A percentile compares a stretch with the other conserved stretches of the same genome.
These are phyloP conservation scores for Dothistroma septosporum DNA, from an alignment of 2,329 filamentous ascomycete genomes.

Conservation along the genomic window DNA sequence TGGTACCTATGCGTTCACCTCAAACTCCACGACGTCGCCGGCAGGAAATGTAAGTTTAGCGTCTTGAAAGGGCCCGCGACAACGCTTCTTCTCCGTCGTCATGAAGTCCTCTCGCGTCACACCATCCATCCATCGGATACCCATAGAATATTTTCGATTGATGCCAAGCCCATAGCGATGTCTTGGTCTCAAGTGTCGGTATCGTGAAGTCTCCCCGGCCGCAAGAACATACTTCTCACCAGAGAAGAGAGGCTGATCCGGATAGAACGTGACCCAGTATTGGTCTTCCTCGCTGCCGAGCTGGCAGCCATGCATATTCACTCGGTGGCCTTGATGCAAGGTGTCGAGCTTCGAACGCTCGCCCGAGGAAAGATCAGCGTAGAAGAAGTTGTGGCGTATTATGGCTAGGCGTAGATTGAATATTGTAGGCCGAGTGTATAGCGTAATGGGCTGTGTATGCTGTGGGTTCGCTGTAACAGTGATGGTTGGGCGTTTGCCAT, in stretches of 20 bases:
- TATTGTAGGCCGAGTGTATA: slow-evolving; percentile 15
- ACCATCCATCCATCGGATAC: no score
- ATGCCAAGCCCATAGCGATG: no score
- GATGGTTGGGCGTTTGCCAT: not conserved
- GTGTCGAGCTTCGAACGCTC: no score
- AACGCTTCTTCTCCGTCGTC: no score
- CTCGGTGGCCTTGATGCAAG: not conserved
- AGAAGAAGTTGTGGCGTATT: slow-evolving; percentile 13
- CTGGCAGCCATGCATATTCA: not conserved
- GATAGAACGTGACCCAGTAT: slow-evolving; percentile 2
- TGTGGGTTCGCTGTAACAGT: slow-evolving; percentile 1
- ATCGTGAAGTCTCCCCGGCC: no score
- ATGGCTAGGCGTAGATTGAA: slow-evolving; percentile 15
- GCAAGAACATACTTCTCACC: not conserved
- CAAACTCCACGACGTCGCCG: no score
- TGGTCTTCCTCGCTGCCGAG: not conserved
- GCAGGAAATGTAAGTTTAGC: no score
- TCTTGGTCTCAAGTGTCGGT: no score
- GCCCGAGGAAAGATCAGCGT: slow-evolving; percentile 8
- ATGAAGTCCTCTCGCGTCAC: no score
- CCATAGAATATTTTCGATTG: no score
- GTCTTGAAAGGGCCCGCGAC: no score
- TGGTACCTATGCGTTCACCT: no score
- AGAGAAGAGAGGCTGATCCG: not conserved
- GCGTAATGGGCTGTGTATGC: slow-evolving; percentile 15